Evolutionary conservation across 73 alveolate genomes (phyloP).

Genomic region (Stentor coeruleus): DNA sequence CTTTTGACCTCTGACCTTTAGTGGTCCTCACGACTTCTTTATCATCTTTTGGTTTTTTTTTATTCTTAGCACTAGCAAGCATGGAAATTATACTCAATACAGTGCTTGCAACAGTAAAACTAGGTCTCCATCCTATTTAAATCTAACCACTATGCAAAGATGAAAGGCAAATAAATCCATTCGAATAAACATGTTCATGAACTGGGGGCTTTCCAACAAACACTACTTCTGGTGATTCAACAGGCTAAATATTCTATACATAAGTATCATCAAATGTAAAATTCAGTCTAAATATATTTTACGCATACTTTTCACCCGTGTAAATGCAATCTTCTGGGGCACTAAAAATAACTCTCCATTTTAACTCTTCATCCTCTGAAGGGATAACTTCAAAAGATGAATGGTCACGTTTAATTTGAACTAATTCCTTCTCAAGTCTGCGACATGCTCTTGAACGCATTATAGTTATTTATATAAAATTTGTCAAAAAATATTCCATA

Average conservation of each 20-base stretch:
- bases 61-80: conserved; percentile 84
- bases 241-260: conserved; percentile 47
- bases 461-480: background rate
- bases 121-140: conserved; percentile 85
- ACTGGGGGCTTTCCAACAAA: conserved; percentile 91
- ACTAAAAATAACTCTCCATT: conserved; percentile 21
- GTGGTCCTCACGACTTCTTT: background rate
- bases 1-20: conserved; percentile 18
- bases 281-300: conserved; percentile 37
- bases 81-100: conserved; percentile 81
- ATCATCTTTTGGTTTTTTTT: conserved; percentile 33
- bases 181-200: conserved; percentile 96
- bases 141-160: conserved; percentile 50
- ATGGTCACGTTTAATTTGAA: background rate
- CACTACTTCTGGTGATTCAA: conserved; percentile 95
- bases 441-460: conserved; percentile 24
- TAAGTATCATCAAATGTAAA: conserved; percentile 69
- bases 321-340: conserved; percentile 39
- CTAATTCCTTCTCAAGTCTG: conserved; percentile 1
- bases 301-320: conserved; percentile 73
- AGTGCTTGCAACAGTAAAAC: conserved; percentile 82
- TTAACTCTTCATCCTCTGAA: background rate
- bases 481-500: too few species aligned
- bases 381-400: background rate
- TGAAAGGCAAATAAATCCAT: conserved; percentile 93